Base-by-base conservation (phyloP, 768 basidiomycete species). In the Clathrus columnatus region DNA sequence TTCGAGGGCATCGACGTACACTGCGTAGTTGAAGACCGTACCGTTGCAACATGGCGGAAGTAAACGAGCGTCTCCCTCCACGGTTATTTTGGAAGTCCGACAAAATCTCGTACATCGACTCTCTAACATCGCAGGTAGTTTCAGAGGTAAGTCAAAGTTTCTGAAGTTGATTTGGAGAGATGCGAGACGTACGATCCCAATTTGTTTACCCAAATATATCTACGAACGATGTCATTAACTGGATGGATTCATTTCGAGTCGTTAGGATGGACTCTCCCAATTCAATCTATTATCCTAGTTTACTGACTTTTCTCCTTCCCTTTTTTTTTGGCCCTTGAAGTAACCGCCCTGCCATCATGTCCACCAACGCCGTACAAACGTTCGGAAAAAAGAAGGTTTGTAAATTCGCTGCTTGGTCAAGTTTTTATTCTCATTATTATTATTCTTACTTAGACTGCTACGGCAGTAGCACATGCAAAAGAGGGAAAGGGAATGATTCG, bases 361-460 rank as follows among this genome's bases (percentile, higher is more conserved):
- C 84, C 64, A 79, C 85, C 62, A 90, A 91, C 77, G 91, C 94
- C 77, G 95, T 98, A 64, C 95, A 97, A 72, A 95, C 91, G 61
- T 98, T 98, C 76, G 95, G 95, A 74, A 98, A 98, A 91, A 98
- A 98, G 86, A 97, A 97, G 88, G 91, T 81, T 70, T 61, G 82
- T 61, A 10, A 20, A 36, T 1, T 29, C 23, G 8, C 54, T 45
- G 28, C n/a, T 36, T 2, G 30, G 30, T 14, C 14, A 18, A 48
- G 27, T 46, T 28, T 20, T 20, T 48, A 23, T 44, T n/a, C n/a
- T n/a, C n/a, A n/a, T n/a, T n/a, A n/a, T n/a, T n/a, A 30, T 17
- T 42, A 45, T 17, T 20, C 29, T 32, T 32, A 50, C 57, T 63
- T 54, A 94, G 95, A 97, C 95, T 68, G 94, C 95, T 60, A 97